phyloP scores from a whole-genome alignment of 2,329 filamentous ascomycete species.

The Chaetomiaceae sp. region DNA sequence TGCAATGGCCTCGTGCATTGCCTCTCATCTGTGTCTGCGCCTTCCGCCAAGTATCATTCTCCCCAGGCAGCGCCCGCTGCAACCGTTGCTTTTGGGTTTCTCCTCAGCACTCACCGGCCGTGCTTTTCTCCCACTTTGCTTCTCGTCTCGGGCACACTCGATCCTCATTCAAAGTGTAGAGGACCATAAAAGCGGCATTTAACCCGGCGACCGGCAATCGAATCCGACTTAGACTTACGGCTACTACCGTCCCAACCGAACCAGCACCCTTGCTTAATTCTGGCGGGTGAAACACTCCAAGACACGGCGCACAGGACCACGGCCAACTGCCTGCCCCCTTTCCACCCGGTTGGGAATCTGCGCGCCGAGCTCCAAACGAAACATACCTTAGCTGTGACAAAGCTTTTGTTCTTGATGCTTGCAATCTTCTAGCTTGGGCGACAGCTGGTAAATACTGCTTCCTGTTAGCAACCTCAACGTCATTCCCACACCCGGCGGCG shows the following conservation, averaged over 20 bases:
- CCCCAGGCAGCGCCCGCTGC: background rate
- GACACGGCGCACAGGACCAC: background rate
- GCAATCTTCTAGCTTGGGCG: background rate
- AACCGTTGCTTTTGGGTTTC: background rate
- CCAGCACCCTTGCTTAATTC: conserved; percentile 1
- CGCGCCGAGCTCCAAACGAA: conserved; percentile 3
- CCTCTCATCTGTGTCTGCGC: conserved; percentile 11
- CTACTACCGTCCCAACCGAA: background rate
- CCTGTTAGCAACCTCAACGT: background rate
- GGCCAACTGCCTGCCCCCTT: background rate
- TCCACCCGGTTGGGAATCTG: background rate
- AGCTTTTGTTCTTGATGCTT: background rate
- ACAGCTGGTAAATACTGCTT: conserved; percentile 4
- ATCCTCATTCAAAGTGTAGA: background rate
- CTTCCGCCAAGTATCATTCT: background rate
- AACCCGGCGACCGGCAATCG: too few species aligned
- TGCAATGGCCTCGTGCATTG: conserved; percentile 15
- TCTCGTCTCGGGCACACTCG: background rate
- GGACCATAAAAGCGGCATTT: too few species aligned
- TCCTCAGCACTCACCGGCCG: too few species aligned
- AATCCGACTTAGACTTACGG: background rate
- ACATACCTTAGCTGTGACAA: background rate
- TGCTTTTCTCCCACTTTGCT: too few species aligned
- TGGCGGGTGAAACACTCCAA: conserved; percentile 8
- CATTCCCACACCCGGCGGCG: background rate